Evolutionary conservation across 192 early-diverging fungal genomes (phyloP).

Genomic region (Coemansia sp.): DNA sequence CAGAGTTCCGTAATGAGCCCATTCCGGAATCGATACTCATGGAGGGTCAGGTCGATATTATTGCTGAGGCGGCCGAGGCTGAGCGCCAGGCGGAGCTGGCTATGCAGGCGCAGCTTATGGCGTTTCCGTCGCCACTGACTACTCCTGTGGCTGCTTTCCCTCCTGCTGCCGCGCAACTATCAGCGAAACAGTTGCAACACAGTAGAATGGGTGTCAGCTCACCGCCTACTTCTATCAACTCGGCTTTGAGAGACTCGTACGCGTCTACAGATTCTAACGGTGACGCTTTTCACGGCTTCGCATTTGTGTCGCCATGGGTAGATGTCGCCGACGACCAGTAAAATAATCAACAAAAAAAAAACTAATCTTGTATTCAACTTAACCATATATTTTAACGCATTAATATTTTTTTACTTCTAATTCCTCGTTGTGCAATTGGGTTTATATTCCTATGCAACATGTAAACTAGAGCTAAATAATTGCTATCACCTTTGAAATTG

Average conservation of each 20-base stretch:
- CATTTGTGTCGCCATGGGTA: constrained; percentile 46
- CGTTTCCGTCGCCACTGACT: constrained; percentile 23
- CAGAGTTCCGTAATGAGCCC: constrained; percentile 49
- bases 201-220: constrained; percentile 28
- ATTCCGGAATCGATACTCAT: constrained; percentile 29
- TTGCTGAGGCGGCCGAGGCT: constrained; percentile 26
- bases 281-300: constrained; percentile 52
- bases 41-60: constrained; percentile 27
- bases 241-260: constrained; percentile 17
- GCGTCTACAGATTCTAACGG: constrained; percentile 24
- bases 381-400: background rate
- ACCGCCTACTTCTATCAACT: constrained; percentile 21
- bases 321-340: constrained; percentile 29
- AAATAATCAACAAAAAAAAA: constrained; percentile 1
- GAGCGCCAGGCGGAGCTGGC: constrained; percentile 29
- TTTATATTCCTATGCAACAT: background rate
- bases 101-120: constrained; percentile 28
- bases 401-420: background rate
- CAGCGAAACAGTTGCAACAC: constrained; percentile 20
- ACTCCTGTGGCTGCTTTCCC: constrained; percentile 4
- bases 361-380: constrained; percentile 6
- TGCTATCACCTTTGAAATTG: background rate
- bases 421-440: background rate
- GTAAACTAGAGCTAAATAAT: too few relatives aligned
- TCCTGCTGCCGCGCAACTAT: background rate